A percentile compares a stretch with the other conserved stretches of the same genome.
These are phyloP conservation scores for Hansfordia pulvinata DNA, from an alignment of 2,329 filamentous ascomycete species.

Conservation along the genomic window DNA sequence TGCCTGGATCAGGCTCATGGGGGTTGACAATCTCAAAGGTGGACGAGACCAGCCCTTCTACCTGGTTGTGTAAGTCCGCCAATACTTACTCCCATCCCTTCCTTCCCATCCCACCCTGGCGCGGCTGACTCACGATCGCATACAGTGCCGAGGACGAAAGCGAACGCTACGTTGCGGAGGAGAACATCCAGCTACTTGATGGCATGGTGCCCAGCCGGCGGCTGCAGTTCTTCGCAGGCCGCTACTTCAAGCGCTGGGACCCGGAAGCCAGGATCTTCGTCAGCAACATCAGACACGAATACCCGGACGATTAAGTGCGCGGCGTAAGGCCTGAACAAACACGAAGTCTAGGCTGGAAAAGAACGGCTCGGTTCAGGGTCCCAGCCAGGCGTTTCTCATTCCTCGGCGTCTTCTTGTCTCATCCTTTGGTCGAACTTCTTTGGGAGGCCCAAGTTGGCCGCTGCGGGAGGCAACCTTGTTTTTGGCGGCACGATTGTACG, in stretches of 20 bases:
- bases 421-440: too few relatives aligned
- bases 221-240: background rate
- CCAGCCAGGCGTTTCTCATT: too few relatives aligned
- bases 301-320: constrained; percentile 2
- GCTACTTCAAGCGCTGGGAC: constrained; percentile 3
- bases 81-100: too few relatives aligned
- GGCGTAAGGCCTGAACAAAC: too few relatives aligned
- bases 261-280: background rate
- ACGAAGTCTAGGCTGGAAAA: too few relatives aligned
- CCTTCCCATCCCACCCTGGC: background rate
- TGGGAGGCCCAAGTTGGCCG: too few relatives aligned
- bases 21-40: constrained; percentile 1
- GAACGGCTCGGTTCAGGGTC: too few relatives aligned
- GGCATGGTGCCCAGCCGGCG: background rate
- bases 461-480: too few relatives aligned
- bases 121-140: background rate
- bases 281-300: constrained; percentile 2
- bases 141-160: constrained; percentile 1
- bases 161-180: constrained; percentile 2
- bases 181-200: constrained; percentile 3
- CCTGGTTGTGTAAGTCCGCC: constrained; percentile 1
- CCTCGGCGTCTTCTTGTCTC: too few relatives aligned
- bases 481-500: too few relatives aligned
- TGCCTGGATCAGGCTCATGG: constrained; percentile 2
- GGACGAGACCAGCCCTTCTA: constrained; percentile 2